A percentile compares a stretch with the other conserved stretches of the same genome.
These are phyloP conservation scores for Cladosporium phlei DNA, from an alignment of 2,329 filamentous ascomycete genomes.

Conservation along the genomic window DNA sequence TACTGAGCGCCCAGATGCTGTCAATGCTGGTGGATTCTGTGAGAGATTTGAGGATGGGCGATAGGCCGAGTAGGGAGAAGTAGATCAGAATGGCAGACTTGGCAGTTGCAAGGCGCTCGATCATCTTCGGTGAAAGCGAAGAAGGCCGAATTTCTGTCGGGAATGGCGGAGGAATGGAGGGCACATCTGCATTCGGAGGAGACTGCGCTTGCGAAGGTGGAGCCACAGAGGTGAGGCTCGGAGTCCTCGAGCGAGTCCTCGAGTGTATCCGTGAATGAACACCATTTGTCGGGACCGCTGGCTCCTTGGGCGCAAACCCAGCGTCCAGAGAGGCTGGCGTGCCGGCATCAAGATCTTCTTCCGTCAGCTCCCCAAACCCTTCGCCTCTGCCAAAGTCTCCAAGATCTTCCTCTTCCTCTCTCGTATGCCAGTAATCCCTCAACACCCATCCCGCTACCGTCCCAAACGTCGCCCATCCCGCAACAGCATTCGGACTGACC, in stretches of 20 bases:
- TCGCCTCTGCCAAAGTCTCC: slow-evolving; percentile 3
- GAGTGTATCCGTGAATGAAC: slow-evolving; percentile 18
- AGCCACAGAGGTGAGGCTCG: slow-evolving; percentile 51
- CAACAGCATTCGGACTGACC: slow-evolving; percentile 84
- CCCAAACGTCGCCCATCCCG: slow-evolving; percentile 74
- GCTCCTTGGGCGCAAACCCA: slow-evolving; percentile 1
- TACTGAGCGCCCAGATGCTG: slow-evolving; percentile 95
- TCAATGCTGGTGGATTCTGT: slow-evolving; percentile 87
- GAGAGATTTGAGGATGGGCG: slow-evolving; percentile 93
- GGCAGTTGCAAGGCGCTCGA: slow-evolving; percentile 68
- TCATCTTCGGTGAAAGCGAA: slow-evolving; percentile 50
- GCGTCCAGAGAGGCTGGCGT: slow-evolving; percentile 5
- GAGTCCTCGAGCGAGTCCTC: slow-evolving; percentile 46
- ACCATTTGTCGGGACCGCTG: not conserved
- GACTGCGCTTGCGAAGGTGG: not conserved
- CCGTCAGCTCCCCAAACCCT: not conserved
- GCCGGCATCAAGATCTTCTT: slow-evolving; percentile 3
- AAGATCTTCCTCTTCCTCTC: slow-evolving; percentile 36
- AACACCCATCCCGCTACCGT: slow-evolving; percentile 85
- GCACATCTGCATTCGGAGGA: not conserved
- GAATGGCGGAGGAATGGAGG: not conserved
- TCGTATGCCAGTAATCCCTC: slow-evolving; percentile 74
- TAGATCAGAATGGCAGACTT: slow-evolving; percentile 94
- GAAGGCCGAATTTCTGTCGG: slow-evolving; percentile 28
- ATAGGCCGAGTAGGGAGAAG: slow-evolving; percentile 83